phyloP scores from a whole-genome alignment of 2,329 filamentous ascomycete species.

The Aureobasidium uvarum region DNA sequence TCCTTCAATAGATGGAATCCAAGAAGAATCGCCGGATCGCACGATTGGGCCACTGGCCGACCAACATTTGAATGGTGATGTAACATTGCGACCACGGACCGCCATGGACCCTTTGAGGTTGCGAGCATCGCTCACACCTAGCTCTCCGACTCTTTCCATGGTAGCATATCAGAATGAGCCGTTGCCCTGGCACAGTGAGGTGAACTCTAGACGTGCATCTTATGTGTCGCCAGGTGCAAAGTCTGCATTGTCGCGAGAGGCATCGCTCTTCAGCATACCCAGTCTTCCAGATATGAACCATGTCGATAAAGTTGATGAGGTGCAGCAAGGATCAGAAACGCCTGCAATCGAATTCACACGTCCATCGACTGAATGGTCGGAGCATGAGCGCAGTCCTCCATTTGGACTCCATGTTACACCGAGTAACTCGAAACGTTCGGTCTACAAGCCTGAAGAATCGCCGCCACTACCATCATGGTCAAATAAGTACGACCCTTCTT shows the following conservation, averaged over 20 bases:
- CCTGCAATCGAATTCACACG: conserved; percentile 26
- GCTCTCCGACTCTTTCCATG: conserved; percentile 42
- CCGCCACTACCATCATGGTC: conserved; percentile 12
- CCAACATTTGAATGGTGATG: conserved; percentile 13
- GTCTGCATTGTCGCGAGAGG: conserved; percentile 15
- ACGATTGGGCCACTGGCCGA: conserved; percentile 4
- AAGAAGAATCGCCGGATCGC: conserved; percentile 37
- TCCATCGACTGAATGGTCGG: conserved; percentile 26
- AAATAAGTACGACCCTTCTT: conserved; percentile 35
- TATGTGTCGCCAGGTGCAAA: conserved; percentile 10
- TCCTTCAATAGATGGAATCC: conserved; percentile 41
- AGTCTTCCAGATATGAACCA: conserved; percentile 39
- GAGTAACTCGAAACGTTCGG: not conserved
- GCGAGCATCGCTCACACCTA: conserved; percentile 43
- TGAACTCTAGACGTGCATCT: not conserved
- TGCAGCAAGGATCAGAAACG: conserved; percentile 3
- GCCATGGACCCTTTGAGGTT: conserved; percentile 37
- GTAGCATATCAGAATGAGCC: conserved; percentile 22
- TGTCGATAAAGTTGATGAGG: not conserved
- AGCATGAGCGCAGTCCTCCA: conserved; percentile 15
- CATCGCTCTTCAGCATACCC: conserved; percentile 39
- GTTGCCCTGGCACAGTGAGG: not conserved
- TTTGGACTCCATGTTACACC: conserved; percentile 23
- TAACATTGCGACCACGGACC: conserved; percentile 13
- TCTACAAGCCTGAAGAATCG: not conserved